phyloP scores from a whole-genome alignment of 2,329 filamentous ascomycete species.

The Fonsecaea multimorphosa region DNA sequence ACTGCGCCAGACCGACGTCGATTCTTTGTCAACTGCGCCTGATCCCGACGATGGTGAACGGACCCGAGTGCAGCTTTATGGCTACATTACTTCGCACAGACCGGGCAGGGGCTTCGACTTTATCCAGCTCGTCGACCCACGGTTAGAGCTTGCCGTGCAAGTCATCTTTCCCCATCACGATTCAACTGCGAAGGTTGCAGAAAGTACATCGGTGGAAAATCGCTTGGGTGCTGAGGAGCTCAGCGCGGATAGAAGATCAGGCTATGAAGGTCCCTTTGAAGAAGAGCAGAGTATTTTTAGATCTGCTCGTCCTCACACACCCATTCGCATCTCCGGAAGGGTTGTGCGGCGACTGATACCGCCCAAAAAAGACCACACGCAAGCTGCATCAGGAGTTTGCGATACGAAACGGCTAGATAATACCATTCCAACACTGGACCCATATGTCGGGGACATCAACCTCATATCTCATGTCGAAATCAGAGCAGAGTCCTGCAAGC shows the following conservation, averaged over 20 bases:
- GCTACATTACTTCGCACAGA: conserved; percentile 38
- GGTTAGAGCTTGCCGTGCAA: conserved; percentile 36
- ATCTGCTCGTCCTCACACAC: conserved; percentile 25
- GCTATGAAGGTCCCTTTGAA: conserved; percentile 19
- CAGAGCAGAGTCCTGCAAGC: conserved; percentile 65
- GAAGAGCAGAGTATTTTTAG: conserved; percentile 28
- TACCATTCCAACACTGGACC: conserved; percentile 28
- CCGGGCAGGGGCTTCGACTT: conserved; percentile 33
- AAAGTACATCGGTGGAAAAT: neutral
- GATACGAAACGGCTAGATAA: conserved; percentile 41
- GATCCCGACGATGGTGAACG: neutral
- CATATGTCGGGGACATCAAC: conserved; percentile 37
- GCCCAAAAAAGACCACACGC: conserved; percentile 9
- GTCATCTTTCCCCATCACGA: conserved; percentile 30
- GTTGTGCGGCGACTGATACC: conserved; percentile 20
- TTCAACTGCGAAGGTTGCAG: neutral
- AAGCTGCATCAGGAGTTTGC: conserved; percentile 1
- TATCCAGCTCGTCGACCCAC: conserved; percentile 32
- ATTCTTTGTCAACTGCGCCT: conserved; percentile 4
- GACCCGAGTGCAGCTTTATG: conserved; percentile 26
- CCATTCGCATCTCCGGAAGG: conserved; percentile 28
- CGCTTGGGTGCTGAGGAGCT: neutral
- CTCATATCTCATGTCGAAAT: conserved; percentile 60
- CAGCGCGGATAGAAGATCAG: neutral
- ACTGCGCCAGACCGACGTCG: conserved; percentile 16